Conservation (phyloP, 768 basidiomycete genomes). For the Kwoniella bestiolae region DNA sequence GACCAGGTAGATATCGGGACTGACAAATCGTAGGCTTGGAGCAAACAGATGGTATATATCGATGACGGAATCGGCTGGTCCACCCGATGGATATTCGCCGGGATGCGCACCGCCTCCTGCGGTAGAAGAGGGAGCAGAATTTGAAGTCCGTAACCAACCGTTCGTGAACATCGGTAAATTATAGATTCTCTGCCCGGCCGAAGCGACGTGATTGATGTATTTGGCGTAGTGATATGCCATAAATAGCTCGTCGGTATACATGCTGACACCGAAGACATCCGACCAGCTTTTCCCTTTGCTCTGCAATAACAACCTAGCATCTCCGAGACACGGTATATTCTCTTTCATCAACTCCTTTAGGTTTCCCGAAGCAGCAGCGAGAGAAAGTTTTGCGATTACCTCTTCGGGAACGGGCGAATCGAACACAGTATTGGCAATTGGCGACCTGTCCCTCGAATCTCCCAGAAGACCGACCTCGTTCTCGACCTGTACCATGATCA, state of each 20-base stretch:
- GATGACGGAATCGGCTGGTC: slow-evolving; percentile 19
- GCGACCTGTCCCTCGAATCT: slow-evolving; percentile 14
- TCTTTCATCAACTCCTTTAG: no score
- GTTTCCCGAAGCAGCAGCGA: no score
- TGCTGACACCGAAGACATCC: slow-evolving; percentile 9
- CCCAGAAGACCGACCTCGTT: slow-evolving; percentile 23
- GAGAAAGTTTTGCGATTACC: background rate
- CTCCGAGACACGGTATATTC: no score
- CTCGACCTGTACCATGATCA: slow-evolving; percentile 26
- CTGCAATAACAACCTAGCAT: no score
- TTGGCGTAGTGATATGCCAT: slow-evolving; percentile 30
- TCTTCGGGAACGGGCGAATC: background rate
- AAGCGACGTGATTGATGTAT: slow-evolving; percentile 15
- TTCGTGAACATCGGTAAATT: slow-evolving; percentile 24
- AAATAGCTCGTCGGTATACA: slow-evolving; percentile 25
- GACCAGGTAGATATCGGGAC: slow-evolving; percentile 27
- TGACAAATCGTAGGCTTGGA: slow-evolving; percentile 17
- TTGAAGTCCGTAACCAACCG: slow-evolving; percentile 15
- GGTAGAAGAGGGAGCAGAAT: background rate
- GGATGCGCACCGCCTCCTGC: slow-evolving; percentile 15
- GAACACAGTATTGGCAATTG: slow-evolving; percentile 11
- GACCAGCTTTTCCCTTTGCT: background rate
- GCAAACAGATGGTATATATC: slow-evolving; percentile 26
- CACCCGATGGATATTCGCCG: slow-evolving; percentile 25
- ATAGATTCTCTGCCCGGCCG: slow-evolving; percentile 13